Percentiles rank a stretch among this genome's conserved stretches.
These are phyloP conservation scores for Spergularia azorica DNA, from an alignment of 179 eudicot genomes.

Conservation along the genomic window DNA sequence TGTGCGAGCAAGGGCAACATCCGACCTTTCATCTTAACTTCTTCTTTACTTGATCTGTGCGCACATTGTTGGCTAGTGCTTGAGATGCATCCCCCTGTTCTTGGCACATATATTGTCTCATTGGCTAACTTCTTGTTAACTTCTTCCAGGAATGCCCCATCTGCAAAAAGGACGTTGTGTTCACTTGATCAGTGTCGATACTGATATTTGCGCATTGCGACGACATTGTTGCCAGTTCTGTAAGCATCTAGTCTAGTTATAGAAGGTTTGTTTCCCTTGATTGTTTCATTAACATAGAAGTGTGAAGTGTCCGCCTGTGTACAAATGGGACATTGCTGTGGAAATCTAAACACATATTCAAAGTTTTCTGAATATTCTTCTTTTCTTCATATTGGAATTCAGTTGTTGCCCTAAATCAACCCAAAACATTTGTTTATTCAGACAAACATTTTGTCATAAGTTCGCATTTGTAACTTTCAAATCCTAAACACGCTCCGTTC, in stretches of 20 bases:
- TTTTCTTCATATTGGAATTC: too few species aligned
- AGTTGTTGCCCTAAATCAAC: too few species aligned
- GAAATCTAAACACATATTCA: too few species aligned
- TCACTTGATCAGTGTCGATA: constrained; percentile 17
- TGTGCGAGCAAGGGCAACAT: too few species aligned
- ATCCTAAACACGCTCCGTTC: too few species aligned
- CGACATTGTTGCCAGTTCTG: constrained; percentile 5
- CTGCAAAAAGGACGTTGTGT: constrained; percentile 48
- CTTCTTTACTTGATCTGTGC: background rate
- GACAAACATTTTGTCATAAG: too few species aligned
- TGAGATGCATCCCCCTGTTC: background rate
- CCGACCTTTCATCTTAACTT: too few species aligned
- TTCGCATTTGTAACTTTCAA: too few species aligned
- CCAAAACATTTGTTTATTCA: too few species aligned
- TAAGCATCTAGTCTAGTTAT: constrained; percentile 1
- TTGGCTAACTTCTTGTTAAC: background rate
- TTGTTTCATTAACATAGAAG: background rate
- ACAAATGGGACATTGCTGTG: too few species aligned
- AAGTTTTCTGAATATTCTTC: background rate
- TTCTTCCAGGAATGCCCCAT: constrained; percentile 47
- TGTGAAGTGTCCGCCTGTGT: background rate
- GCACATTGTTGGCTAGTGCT: background rate
- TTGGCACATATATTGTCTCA: too few species aligned
- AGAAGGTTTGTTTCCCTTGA: background rate
- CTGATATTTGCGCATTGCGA: background rate